These are phyloP conservation scores for Trichosporon sp. DNA, from an alignment of 1,284 basidiomycete genomes.

Conservation along the genomic window DNA sequence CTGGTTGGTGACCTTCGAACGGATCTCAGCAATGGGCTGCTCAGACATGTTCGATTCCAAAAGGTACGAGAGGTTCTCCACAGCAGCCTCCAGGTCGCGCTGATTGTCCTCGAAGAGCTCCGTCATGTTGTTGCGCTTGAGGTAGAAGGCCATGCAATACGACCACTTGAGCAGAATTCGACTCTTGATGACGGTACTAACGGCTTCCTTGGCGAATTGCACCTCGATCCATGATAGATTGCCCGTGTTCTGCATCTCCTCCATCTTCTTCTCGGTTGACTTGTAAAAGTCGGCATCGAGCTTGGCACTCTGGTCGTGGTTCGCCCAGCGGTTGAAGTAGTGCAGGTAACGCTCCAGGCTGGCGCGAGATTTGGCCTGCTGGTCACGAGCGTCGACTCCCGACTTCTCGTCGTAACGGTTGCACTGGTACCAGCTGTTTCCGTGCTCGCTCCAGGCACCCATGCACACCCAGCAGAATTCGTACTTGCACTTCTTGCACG, in stretches of 20 bases:
- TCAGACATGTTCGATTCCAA: constrained; percentile 81
- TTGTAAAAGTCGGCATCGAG: constrained; percentile 85
- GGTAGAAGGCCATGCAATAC: constrained; percentile 98
- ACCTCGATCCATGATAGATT: constrained; percentile 96
- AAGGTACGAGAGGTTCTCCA: constrained; percentile 88
- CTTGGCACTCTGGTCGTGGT: constrained; percentile 96
- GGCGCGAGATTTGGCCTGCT: constrained; percentile 78
- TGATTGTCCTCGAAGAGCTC: constrained; percentile 98
- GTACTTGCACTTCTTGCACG: constrained; percentile 97
- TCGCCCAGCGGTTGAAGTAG: constrained; percentile 98
- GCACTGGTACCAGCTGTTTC: constrained; percentile 96
- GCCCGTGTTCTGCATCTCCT: constrained; percentile 92
- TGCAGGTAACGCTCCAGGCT: constrained; percentile 86
- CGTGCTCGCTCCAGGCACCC: constrained; percentile 96
- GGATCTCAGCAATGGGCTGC: constrained; percentile 70
- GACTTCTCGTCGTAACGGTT: constrained; percentile 94
- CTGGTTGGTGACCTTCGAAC: constrained; percentile 92
- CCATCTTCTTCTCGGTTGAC: constrained; percentile 99
- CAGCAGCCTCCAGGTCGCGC: constrained; percentile 86
- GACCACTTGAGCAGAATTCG: constrained; percentile 98
- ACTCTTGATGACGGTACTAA: constrained; percentile 83
- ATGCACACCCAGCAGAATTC: constrained; percentile 63
- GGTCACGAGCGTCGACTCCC: constrained; percentile 79
- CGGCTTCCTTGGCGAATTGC: constrained; percentile 96
- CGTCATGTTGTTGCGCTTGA: constrained; percentile 80